Evolutionary conservation across 2,329 filamentous ascomycete species (phyloP).

Genomic region (Reticulascus tulasneorum): DNA sequence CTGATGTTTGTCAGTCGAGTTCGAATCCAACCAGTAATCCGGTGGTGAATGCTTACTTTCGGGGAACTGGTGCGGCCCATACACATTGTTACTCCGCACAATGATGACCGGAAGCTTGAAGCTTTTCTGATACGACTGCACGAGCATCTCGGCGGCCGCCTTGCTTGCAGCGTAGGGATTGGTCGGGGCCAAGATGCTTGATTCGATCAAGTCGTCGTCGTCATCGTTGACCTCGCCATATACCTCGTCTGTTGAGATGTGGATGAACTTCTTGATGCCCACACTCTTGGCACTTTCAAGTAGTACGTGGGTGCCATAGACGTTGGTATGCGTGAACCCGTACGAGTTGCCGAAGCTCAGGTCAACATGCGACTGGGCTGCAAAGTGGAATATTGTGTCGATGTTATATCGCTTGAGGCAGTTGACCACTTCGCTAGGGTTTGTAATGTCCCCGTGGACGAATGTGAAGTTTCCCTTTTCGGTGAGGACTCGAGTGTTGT

Average conservation of each 20-base stretch:
- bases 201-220: slow-evolving; percentile 67
- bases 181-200: slow-evolving; percentile 71
- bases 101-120: slow-evolving; percentile 79
- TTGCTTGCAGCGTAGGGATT: slow-evolving; percentile 82
- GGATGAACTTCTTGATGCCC: slow-evolving; percentile 69
- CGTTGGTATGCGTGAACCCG: slow-evolving; percentile 76
- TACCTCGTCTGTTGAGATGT: slow-evolving; percentile 81
- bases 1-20: slow-evolving; percentile 34
- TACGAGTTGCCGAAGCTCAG: slow-evolving; percentile 80
- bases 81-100: slow-evolving; percentile 80
- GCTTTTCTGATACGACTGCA: slow-evolving; percentile 81
- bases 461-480: slow-evolving; percentile 70
- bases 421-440: slow-evolving; percentile 63
- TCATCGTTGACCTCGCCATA: slow-evolving; percentile 75
- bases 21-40: too few species aligned
- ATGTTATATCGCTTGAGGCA: slow-evolving; percentile 69
- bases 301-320: slow-evolving; percentile 79
- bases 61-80: slow-evolving; percentile 78
- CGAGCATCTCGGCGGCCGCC: slow-evolving; percentile 78
- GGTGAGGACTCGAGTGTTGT: slow-evolving; percentile 70
- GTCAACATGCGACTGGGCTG: slow-evolving; percentile 82
- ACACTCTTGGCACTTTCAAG: slow-evolving; percentile 73
- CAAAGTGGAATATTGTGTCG: slow-evolving; percentile 80
- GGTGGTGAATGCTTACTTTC: slow-evolving; percentile 57
- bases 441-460: slow-evolving; percentile 74